Percentiles rank a stretch among this genome's conserved stretches.
phyloP scores from a whole-genome alignment of 495 filamentous ascomycete genomes.

The Penicillium antarcticum region DNA sequence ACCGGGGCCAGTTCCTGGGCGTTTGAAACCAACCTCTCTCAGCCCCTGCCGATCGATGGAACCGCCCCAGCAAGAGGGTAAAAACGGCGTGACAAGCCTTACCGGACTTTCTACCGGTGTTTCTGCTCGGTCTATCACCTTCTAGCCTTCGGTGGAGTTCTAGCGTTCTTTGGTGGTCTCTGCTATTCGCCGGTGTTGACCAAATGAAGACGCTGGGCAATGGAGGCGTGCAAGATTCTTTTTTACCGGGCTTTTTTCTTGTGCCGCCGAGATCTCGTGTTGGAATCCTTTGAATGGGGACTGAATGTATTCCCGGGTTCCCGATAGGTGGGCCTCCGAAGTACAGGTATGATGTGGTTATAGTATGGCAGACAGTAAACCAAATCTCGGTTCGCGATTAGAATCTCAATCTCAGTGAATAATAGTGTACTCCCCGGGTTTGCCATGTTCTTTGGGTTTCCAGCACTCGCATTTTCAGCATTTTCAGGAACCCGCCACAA shows the following conservation, averaged over 20 bases:
- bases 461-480: not conserved
- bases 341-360: too few relatives aligned
- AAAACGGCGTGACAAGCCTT: constrained; percentile 7
- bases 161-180: not conserved
- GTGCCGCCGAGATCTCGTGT: too few relatives aligned
- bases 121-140: not conserved
- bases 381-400: too few relatives aligned
- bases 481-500: not conserved
- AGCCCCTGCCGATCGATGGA: constrained; percentile 2
- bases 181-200: not conserved
- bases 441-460: not conserved
- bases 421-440: too few relatives aligned
- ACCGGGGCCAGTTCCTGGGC: not conserved
- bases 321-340: too few relatives aligned
- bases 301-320: too few relatives aligned
- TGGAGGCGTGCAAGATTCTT: too few relatives aligned
- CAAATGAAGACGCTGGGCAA: too few relatives aligned
- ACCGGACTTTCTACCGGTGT: constrained; percentile 6
- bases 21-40: constrained; percentile 2
- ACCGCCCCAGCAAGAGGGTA: not conserved
- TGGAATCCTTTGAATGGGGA: too few relatives aligned
- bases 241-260: too few relatives aligned
- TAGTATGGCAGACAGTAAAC: too few relatives aligned
- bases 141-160: not conserved
- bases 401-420: too few relatives aligned